Base-by-base conservation (phyloP, 495 filamentous ascomycete species). In the Xylaria scruposa region DNA sequence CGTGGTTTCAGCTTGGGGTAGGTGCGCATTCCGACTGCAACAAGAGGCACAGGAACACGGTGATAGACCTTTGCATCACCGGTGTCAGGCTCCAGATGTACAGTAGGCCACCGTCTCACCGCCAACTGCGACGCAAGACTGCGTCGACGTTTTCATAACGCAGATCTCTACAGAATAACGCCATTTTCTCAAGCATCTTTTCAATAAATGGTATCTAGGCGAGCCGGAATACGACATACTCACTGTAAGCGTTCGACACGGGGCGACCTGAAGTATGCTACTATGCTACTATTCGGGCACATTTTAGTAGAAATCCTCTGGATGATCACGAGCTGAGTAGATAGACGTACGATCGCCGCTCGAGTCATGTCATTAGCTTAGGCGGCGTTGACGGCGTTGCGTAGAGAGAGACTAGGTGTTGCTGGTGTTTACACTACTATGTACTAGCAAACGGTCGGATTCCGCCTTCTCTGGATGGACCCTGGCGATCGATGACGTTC, bases 1-100 rank as follows among this genome's bases (percentile, higher is more conserved):
- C 1, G 29, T 56, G 31, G 65, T 67, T 67, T 67, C 65, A 67
- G 65, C 65, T 54, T 21, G 49, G 65, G 65, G 65, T 67, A 56
- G 49, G 65, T 67, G 65, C 65, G 47, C 47, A 56, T 44, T n/a
- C 47, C 65, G 49, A 67, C 65, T 51, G 49, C 49, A 29, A 54
- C 65, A 3, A 67, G 31, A 67, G 49, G 21, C 31, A 56, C 13
- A 15, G 26, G 47, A 33, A 42, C 31, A 54, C 13, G 13, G 29
- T 21, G 33, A 29, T 36, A 17, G 24, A 47, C 53, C 26, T n/a
- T 24, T 46, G 46, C 63, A 53, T 19, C 46, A 24, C 46, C 63
- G 42, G 59, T 26, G 17, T 49, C 19, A 51, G 63, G 44, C 24
- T 36, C 19, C 7, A n/a, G 56, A 36, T 21, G 26, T 53, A 49